Evolutionary conservation across 1,284 basidiomycete species (phyloP), one percentile per base, ranked within the genome.

Genomic region (Stereum hirsutum): DNA sequence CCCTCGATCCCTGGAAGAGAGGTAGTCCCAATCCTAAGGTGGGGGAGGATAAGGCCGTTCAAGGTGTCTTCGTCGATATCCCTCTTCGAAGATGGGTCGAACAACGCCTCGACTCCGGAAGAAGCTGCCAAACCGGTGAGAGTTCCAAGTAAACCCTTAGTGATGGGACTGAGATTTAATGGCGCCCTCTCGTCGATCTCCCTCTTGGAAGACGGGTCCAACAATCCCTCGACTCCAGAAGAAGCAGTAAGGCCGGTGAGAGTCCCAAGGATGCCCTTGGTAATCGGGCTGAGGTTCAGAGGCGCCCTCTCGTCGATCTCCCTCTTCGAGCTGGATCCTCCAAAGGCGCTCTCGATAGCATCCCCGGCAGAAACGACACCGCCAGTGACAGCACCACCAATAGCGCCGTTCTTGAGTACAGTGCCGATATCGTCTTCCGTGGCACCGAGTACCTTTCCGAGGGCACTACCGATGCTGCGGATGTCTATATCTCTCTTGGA

Each of bases 191-290:
- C 39, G 8, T 41, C 39, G 39, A 41, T 24, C 14, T 41, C 39
- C 8, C 17, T 12, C 7, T 12, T 10, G 37, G 11, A 6, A 12
- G 10, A 6, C 8, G 7, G 8, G 5, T 41, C 26, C 25, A 41
- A 12, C 25, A 19, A 15, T 8, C 14, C 25, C 2, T 30, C 25
- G 24, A 41, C 27, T 8, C 25, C 39, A 14, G 39, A 28, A 12
- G 39, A 41, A 3, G 27, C 39, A 12, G 11, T 27, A 6, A 41
- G 39, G n/a, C 39, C 39, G 4, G 19, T 20, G 8, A 27, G 12
- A 19, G 25, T 41, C 14, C 39, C 39, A 14, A 41, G 25, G 39
- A 41, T 27, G 39, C 39, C 39, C 27, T 41, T 41, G 39, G 17
- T 25, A 19, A 25, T 27, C 12, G 39, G 14, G 39, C 39, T 28